Evolutionary conservation across 345 rosid species (phyloP).

Genomic region (Mallotus nudiflorus): DNA sequence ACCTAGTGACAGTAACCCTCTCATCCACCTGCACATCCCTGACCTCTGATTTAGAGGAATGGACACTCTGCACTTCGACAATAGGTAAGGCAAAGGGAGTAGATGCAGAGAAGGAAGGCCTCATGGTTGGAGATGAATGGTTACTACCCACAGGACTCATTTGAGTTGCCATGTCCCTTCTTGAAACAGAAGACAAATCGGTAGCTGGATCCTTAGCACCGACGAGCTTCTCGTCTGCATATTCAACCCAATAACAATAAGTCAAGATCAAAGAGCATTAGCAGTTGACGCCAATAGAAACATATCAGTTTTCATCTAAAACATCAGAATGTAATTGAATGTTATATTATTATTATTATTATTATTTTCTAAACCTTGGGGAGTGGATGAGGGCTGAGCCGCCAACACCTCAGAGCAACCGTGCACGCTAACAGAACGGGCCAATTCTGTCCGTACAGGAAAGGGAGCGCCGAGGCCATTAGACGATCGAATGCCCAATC

Average conservation of each 20-base stretch:
- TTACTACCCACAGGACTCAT: slow-evolving; percentile 88
- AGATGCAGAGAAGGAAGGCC: slow-evolving; percentile 50
- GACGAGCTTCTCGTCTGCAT: slow-evolving; percentile 51
- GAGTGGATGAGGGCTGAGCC: slow-evolving; percentile 37
- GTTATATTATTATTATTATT: no score
- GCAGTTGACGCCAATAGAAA: neutral
- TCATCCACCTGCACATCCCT: slow-evolving; percentile 92
- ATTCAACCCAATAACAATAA: slow-evolving; percentile 15
- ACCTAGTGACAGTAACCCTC: slow-evolving; percentile 77
- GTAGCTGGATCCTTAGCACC: slow-evolving; percentile 56
- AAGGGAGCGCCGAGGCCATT: slow-evolving; percentile 36
- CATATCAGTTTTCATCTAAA: slow-evolving; percentile 3
- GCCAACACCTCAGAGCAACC: slow-evolving; percentile 70
- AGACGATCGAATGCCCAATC: slow-evolving; percentile 42
- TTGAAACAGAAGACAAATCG: slow-evolving; percentile 64
- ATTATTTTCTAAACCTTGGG: no score
- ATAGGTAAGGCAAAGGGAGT: slow-evolving; percentile 55
- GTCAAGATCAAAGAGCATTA: slow-evolving; percentile 18
- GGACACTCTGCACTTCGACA: slow-evolving; percentile 47
- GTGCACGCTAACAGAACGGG: slow-evolving; percentile 87
- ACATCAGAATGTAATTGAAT: neutral
- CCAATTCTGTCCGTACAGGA: slow-evolving; percentile 56
- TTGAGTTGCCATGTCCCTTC: slow-evolving; percentile 97
- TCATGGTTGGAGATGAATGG: slow-evolving; percentile 55
- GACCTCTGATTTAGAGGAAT: slow-evolving; percentile 52